Conservation (phyloP, 2,329 filamentous ascomycete genomes). For the Xylariaceae sp. region DNA sequence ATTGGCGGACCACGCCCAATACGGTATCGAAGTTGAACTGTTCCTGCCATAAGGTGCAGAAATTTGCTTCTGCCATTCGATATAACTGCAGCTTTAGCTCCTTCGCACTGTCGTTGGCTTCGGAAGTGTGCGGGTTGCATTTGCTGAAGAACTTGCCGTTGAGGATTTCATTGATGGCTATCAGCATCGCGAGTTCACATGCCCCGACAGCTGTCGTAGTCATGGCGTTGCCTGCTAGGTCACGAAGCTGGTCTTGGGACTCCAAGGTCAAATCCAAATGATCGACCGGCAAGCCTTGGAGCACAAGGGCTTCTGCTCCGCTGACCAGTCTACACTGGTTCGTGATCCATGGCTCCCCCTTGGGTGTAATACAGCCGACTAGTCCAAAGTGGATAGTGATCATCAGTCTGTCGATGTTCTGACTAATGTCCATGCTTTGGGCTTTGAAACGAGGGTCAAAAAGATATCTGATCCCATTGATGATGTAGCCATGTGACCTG, state of each 20-base stretch:
- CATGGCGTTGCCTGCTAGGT: slow-evolving; percentile 79
- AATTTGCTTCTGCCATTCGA: no score
- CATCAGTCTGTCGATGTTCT: slow-evolving; percentile 61
- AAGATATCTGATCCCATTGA: neutral
- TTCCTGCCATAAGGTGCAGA: no score
- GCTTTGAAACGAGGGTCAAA: slow-evolving; percentile 49
- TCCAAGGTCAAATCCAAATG: slow-evolving; percentile 62
- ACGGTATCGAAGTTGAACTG: no score
- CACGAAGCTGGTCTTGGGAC: slow-evolving; percentile 55
- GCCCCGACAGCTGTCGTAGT: slow-evolving; percentile 66
- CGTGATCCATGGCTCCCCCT: slow-evolving; percentile 56
- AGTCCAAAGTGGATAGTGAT: slow-evolving; percentile 50
- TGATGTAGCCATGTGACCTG: no score
- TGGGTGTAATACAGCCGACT: slow-evolving; percentile 64
- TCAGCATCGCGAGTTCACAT: slow-evolving; percentile 55
- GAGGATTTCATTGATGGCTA: slow-evolving; percentile 23
- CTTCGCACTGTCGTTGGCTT: no score
- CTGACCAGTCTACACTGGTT: slow-evolving; percentile 56
- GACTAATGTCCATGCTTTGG: slow-evolving; percentile 59
- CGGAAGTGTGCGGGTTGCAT: no score
- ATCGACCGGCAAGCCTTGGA: slow-evolving; percentile 66
- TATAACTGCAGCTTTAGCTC: no score
- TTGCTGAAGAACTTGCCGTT: no score
- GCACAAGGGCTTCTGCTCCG: slow-evolving; percentile 56
- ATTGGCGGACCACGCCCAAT: neutral